A percentile compares a stretch with the other conserved stretches of the same genome.
Evolutionary conservation across 2,329 filamentous ascomycete genomes (phyloP).

Genomic region (Fusarium odoratissimum): DNA sequence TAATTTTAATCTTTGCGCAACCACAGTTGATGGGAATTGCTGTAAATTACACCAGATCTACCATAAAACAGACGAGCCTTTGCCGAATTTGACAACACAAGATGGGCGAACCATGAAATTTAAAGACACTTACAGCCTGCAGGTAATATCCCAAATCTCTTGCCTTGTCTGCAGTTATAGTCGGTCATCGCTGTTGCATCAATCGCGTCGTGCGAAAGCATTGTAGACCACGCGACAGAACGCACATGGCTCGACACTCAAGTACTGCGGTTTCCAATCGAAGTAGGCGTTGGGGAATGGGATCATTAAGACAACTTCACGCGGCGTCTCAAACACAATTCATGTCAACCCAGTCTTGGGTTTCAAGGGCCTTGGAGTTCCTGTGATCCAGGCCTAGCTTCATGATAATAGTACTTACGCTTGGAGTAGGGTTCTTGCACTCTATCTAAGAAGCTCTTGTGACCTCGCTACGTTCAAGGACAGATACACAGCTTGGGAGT

Average conservation of each 20-base stretch:
- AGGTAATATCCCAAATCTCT: rapidly evolving
- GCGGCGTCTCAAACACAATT: not conserved
- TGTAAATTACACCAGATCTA: not conserved
- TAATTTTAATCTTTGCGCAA: not conserved
- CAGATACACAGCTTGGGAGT: not conserved
- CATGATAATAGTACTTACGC: not conserved
- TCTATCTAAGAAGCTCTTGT: not conserved
- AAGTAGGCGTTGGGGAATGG: rapidly evolving
- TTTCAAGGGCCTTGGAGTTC: too few relatives aligned
- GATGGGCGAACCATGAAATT: not conserved
- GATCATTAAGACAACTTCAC: not conserved
- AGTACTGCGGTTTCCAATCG: rapidly evolving
- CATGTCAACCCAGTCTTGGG: too few relatives aligned
- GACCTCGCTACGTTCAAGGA: not conserved
- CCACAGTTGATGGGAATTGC: not conserved
- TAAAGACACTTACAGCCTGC: not conserved
- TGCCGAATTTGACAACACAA: not conserved
- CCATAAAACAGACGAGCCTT: not conserved
- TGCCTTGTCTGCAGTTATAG: not conserved
- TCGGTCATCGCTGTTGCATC: not conserved
- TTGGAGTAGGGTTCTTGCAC: not conserved
- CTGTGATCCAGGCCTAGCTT: not conserved
- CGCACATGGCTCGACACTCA: too few relatives aligned
- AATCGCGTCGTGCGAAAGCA: not conserved
- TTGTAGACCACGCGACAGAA: too few relatives aligned